Conservation (phyloP, 2,329 filamentous ascomycete species). For the Hypoxylon sp. region DNA sequence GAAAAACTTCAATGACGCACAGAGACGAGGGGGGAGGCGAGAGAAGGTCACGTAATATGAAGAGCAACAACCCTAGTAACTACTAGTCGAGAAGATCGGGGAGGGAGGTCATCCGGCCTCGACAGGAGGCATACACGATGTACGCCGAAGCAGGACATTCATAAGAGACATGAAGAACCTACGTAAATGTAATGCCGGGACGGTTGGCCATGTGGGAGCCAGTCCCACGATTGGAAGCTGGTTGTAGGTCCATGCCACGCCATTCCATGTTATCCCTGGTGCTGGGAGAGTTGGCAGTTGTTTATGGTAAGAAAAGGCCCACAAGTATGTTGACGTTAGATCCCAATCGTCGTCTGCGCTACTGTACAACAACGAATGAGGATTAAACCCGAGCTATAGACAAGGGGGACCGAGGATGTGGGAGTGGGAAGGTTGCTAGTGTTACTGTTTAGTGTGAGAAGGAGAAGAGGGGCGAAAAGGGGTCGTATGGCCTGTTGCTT, state of each 20-base stretch:
- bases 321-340: conserved; percentile 40
- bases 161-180: conserved; percentile 35
- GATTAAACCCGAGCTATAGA: conserved; percentile 29
- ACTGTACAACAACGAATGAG: conserved; percentile 41
- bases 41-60: conserved; percentile 13
- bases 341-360: conserved; percentile 37
- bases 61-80: conserved; percentile 10
- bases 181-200: conserved; percentile 36
- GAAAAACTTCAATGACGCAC: conserved; percentile 13
- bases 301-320: conserved; percentile 41
- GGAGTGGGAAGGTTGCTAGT: conserved; percentile 21
- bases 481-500: conserved; percentile 31
- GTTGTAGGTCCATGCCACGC: conserved; percentile 40
- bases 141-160: conserved; percentile 29
- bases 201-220: conserved; percentile 29
- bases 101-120: conserved; percentile 22
- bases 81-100: conserved; percentile 24
- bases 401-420: conserved; percentile 37
- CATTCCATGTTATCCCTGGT: conserved; percentile 38
- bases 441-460: conserved; percentile 31
- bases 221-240: conserved; percentile 42
- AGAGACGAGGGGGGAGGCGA: conserved; percentile 4
- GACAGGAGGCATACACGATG: conserved; percentile 30
- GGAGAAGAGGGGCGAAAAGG: conserved; percentile 21
- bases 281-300: conserved; percentile 37